Evolutionary conservation across 2,329 filamentous ascomycete genomes (phyloP), one percentile per base, ranked within the genome.

Genomic region (Penicillium occitanis): DNA sequence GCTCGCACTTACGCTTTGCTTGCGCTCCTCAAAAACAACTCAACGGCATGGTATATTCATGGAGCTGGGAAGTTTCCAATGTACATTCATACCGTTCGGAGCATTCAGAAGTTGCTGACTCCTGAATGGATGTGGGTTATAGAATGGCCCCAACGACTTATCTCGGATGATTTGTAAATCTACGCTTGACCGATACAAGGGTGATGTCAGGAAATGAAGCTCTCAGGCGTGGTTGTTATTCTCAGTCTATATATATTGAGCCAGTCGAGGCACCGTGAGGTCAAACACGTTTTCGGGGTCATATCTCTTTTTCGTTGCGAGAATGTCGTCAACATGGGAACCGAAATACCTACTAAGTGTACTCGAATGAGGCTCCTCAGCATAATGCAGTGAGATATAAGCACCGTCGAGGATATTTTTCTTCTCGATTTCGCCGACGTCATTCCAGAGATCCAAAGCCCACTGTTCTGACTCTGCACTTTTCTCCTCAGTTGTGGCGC

Each of bases 251-350:
- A 55, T 37, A 30, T 57, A 30, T n/a, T 33, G 25, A 19, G 17
- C 37, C 35, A 66, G 50, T 25, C 59, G 59, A 42, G 65, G 65
- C 22, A 66, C 51, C 2, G 60, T 59, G 30, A 66, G 37, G 8
- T 46, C 65, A 53, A 80, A 81, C 1, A 77, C 71, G 66, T 79
- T 77, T 3, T 73, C 65, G 0, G 77, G 74, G 50, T 80, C 78
- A 57, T 77, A 76, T 51, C 74, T 70, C 63, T 70, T 70, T 68
- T 81, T 78, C 50, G 78, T 63, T 22, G 13, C 50, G 35, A 69
- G 1, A 76, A 76, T 60, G 74, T 80, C 3, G 77, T 74, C 14
- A 69, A 61, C 44, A 63, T 66, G 35, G 5, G 28, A 33, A 11
- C 65, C 65, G 8, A 63, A 63, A 44, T 48, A 42, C 30, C 53